A percentile compares a stretch with the other conserved stretches of the same genome.
These are phyloP conservation scores for Microbotryum silenes-acaulis DNA, from an alignment of 1,284 basidiomycete species.

Conservation along the genomic window DNA sequence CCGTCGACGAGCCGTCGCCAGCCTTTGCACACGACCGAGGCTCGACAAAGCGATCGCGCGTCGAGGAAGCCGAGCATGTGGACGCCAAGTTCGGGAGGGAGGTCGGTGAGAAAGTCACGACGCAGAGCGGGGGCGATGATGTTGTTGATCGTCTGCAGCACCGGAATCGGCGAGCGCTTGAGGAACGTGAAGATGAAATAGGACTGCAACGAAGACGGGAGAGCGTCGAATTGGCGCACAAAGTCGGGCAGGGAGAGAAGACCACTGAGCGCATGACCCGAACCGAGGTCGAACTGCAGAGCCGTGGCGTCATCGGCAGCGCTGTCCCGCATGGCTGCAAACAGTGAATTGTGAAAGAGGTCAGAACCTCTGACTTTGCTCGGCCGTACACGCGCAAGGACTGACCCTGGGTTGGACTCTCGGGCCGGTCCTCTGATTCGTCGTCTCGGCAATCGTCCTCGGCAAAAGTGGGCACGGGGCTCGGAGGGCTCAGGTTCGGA, in stretches of 20 bases:
- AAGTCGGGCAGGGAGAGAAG: slow-evolving; percentile 69
- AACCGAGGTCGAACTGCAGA: slow-evolving; percentile 18
- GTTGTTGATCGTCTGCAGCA: slow-evolving; percentile 70
- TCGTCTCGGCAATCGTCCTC: slow-evolving; percentile 9
- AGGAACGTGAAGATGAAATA: slow-evolving; percentile 75
- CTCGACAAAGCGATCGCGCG: slow-evolving; percentile 64
- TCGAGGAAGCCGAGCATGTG: slow-evolving; percentile 69
- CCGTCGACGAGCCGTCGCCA: slow-evolving; percentile 78
- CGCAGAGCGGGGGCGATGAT: slow-evolving; percentile 74
- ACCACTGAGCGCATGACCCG: slow-evolving; percentile 49
- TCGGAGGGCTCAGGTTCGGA: slow-evolving; percentile 27
- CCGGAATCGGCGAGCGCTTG: slow-evolving; percentile 71
- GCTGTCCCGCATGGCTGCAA: too few relatives aligned
- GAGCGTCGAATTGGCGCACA: slow-evolving; percentile 60
- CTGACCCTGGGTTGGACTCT: background rate
- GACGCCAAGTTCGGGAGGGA: slow-evolving; percentile 75
- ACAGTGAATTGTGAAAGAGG: background rate
- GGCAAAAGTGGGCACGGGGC: slow-evolving; percentile 20
- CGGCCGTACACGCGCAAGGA: too few relatives aligned
- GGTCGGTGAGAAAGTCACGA: slow-evolving; percentile 73
- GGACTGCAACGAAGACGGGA: slow-evolving; percentile 67
- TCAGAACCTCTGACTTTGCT: background rate
- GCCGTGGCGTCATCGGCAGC: too few relatives aligned
- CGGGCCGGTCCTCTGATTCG: background rate
- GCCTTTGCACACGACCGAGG: slow-evolving; percentile 67